Conservation (phyloP, 345 rosid species). For the Turritis glabra region DNA sequence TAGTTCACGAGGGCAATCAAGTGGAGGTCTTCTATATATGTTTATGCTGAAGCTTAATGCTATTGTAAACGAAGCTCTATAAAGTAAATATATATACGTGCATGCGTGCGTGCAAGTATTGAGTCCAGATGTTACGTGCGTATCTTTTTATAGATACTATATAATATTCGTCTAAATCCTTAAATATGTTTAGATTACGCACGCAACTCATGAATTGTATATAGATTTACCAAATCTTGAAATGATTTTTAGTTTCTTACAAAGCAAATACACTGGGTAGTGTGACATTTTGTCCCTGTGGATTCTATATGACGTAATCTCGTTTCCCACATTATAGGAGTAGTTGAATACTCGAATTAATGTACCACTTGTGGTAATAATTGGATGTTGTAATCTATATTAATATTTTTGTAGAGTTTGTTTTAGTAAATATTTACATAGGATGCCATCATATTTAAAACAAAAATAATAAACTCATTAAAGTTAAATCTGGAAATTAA, state of each 20-base stretch:
- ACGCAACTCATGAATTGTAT: conserved; percentile 33
- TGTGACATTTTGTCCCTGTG: conserved; percentile 12
- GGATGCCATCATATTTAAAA: too few relatives aligned
- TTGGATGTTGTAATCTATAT: too few relatives aligned
- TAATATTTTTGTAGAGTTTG: too few relatives aligned
- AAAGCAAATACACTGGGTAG: conserved; percentile 8
- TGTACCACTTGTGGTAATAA: too few relatives aligned
- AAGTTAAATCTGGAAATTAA: too few relatives aligned
- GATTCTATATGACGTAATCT: conserved; percentile 29
- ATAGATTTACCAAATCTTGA: conserved; percentile 33
- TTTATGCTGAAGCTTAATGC: conserved; percentile 2
- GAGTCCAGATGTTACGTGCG: conserved; percentile 39
- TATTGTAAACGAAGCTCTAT: conserved; percentile 10
- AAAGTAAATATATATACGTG: conserved; percentile 14
- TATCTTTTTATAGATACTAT: conserved; percentile 42
- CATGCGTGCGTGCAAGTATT: conserved; percentile 34
- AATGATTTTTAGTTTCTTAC: conserved; percentile 24
- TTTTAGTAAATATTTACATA: too few relatives aligned
- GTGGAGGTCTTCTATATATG: background rate
- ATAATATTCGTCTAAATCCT: conserved; percentile 21
- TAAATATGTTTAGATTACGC: conserved; percentile 21
- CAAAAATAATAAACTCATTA: too few relatives aligned
- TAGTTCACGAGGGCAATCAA: background rate
- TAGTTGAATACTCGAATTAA: too few relatives aligned
- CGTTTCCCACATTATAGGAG: background rate